These are phyloP conservation scores for Juncus inflexus DNA, from an alignment of 176 grass and related monocot species.

Conservation along the genomic window DNA sequence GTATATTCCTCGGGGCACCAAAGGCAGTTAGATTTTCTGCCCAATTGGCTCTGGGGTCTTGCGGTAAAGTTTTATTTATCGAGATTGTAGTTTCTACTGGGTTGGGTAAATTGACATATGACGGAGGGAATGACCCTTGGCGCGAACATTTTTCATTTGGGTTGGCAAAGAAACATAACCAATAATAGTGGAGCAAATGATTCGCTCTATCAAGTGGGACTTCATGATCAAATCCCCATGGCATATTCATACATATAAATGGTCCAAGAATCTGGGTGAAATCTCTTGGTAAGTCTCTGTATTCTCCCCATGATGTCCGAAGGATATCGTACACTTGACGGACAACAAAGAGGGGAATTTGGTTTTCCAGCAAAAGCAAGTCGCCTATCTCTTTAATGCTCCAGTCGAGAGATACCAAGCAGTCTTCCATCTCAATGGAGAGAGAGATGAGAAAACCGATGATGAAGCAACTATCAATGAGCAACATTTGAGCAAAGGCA, in stretches of 20 bases:
- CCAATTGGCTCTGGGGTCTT: too few species aligned
- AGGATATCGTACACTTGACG: not conserved
- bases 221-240: not conserved
- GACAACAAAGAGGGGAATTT: constrained; percentile 5
- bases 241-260: not conserved
- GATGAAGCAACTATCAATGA: constrained; percentile 23
- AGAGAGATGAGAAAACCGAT: not conserved
- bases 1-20: not conserved
- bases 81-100: too few species aligned
- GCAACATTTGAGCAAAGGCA: constrained; percentile 7
- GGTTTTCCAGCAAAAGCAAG: not conserved
- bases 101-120: too few species aligned
- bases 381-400: not conserved
- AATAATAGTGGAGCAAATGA: constrained; percentile 21
- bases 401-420: not conserved
- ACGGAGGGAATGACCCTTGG: not conserved
- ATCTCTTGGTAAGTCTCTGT: too few species aligned
- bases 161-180: not conserved
- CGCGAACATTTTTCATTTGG: not conserved
- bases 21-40: not conserved
- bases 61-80: too few species aligned
- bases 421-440: not conserved
- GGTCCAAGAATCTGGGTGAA: not conserved
- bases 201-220: not conserved
- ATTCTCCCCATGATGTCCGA: too few species aligned